Percentiles rank a stretch among this genome's conserved stretches.
Evolutionary conservation across 2,329 filamentous ascomycete species (phyloP).

Genomic region (Truncatella angustata): DNA sequence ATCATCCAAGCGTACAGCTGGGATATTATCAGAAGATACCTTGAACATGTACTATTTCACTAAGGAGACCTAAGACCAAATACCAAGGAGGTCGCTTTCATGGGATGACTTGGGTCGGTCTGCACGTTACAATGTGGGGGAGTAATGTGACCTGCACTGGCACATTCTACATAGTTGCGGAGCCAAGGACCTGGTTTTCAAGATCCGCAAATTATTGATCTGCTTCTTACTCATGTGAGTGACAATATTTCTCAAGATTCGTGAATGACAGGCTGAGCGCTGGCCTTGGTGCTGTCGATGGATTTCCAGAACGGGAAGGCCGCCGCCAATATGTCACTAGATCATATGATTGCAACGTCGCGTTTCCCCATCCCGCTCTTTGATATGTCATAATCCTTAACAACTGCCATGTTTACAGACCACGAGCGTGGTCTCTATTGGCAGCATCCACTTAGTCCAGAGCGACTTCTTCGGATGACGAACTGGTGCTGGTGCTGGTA

Average conservation of each 20-base stretch:
- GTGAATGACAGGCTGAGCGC: background rate
- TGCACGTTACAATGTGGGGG: background rate
- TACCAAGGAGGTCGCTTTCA: background rate
- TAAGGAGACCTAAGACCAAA: too few relatives aligned
- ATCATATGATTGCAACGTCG: conserved; percentile 6
- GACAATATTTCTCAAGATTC: background rate
- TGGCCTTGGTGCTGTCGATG: conserved; percentile 1
- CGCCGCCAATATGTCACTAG: background rate
- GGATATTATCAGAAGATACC: too few relatives aligned
- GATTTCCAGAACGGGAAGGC: conserved; percentile 3
- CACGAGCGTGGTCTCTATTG: background rate
- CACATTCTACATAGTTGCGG: background rate
- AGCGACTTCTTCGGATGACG: background rate
- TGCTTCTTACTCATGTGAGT: conserved; percentile 4
- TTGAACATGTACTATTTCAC: too few relatives aligned
- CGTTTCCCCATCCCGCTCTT: background rate
- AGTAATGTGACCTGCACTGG: conserved; percentile 4
- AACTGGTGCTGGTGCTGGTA: background rate
- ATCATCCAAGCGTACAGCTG: too few relatives aligned
- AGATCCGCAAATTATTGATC: conserved; percentile 5
- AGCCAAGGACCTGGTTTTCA: conserved; percentile 1
- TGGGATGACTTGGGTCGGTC: background rate
- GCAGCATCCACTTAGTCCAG: too few relatives aligned
- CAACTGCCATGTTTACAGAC: background rate
- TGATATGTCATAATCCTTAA: background rate